Evolutionary conservation across 768 basidiomycete species (phyloP).

Genomic region (Leucocoprinus sp.): DNA sequence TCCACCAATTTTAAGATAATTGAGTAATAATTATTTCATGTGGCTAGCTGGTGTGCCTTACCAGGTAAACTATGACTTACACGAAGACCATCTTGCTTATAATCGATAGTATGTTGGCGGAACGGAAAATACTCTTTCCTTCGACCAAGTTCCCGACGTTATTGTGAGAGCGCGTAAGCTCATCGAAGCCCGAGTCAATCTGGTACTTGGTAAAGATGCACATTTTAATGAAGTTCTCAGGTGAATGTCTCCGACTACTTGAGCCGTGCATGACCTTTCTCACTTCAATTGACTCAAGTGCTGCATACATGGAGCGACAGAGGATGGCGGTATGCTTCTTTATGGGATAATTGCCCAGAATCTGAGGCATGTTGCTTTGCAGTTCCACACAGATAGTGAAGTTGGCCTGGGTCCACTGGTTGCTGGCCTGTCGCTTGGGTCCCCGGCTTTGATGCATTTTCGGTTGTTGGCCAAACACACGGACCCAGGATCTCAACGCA

Average conservation of each 20-base stretch:
- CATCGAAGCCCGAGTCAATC: conserved; percentile 46
- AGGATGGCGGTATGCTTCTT: conserved; percentile 61
- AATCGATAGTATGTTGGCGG: conserved; percentile 64
- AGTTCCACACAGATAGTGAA: conserved; percentile 82
- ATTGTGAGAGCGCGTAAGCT: conserved; percentile 50
- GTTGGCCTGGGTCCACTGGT: conserved; percentile 63
- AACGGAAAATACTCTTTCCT: conserved; percentile 63
- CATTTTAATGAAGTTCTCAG: conserved; percentile 73
- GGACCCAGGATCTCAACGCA: conserved; percentile 21
- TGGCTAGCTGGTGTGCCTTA: conserved; percentile 70
- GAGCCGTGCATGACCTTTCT: not conserved
- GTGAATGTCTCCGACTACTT: conserved; percentile 17
- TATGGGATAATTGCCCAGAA: not conserved
- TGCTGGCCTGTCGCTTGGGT: conserved; percentile 70
- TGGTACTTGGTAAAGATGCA: conserved; percentile 31
- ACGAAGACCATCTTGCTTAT: not conserved
- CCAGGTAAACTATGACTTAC: conserved; percentile 35
- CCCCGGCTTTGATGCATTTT: conserved; percentile 76
- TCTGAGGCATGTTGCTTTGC: not conserved
- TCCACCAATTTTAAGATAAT: not conserved
- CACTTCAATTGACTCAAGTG: conserved; percentile 26
- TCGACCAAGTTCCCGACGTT: conserved; percentile 47
- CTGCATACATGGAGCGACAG: conserved; percentile 80
- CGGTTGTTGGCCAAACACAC: conserved; percentile 37
- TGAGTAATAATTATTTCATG: conserved; percentile 3